Evolutionary conservation across 441 rosid species (phyloP).

Genomic region (Viola pubescens): DNA sequence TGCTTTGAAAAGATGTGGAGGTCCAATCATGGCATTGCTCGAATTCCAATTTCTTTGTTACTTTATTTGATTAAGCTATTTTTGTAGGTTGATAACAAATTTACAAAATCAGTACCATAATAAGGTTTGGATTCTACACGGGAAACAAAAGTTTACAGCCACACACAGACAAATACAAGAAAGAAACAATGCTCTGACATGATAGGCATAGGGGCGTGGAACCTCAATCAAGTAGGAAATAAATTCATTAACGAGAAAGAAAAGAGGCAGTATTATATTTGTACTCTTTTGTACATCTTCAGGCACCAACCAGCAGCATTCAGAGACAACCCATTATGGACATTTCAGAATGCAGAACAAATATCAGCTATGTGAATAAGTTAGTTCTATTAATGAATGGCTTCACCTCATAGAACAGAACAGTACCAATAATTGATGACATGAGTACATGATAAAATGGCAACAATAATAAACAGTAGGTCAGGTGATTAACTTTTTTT

Average conservation of each 20-base stretch:
- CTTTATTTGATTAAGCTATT: slow-evolving; percentile 5
- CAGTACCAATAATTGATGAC: slow-evolving; percentile 2
- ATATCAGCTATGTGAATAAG: slow-evolving; percentile 2
- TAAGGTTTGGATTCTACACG: slow-evolving; percentile 22
- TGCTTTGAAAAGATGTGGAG: slow-evolving; percentile 4
- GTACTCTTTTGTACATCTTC: slow-evolving; percentile 27
- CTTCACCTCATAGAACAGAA: not conserved
- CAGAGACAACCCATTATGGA: slow-evolving; percentile 41
- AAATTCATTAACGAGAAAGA: slow-evolving; percentile 16
- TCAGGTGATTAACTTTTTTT: not conserved
- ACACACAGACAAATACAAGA: slow-evolving; percentile 13
- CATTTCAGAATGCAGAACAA: slow-evolving; percentile 4
- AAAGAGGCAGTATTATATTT: slow-evolving; percentile 23
- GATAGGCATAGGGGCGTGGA: slow-evolving; percentile 32
- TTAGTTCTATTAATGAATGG: not conserved
- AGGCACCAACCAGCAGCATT: slow-evolving; percentile 3
- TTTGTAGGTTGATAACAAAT: slow-evolving; percentile 7
- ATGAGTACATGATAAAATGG: not conserved
- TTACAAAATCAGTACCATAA: slow-evolving; percentile 15
- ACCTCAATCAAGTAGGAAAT: slow-evolving; percentile 21
- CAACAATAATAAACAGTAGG: slow-evolving; percentile 3
- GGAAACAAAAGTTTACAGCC: slow-evolving; percentile 4
- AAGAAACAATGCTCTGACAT: slow-evolving; percentile 28
- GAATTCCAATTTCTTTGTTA: not conserved
- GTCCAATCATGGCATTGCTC: not conserved